These are phyloP conservation scores for Beauveria sp. DNA, from an alignment of 2,329 filamentous ascomycete genomes.

Conservation along the genomic window DNA sequence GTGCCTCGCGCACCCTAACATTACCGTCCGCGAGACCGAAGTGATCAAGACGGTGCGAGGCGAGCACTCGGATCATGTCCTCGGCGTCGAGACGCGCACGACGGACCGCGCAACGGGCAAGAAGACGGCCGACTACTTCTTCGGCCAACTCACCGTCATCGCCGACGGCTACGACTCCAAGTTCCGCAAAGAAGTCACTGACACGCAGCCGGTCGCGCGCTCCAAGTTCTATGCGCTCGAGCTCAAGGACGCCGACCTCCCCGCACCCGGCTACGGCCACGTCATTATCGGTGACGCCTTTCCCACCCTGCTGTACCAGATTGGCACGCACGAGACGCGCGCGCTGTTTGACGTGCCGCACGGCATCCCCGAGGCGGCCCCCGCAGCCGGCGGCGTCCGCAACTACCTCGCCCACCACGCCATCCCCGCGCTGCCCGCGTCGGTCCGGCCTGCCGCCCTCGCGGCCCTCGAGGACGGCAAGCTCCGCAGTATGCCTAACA, in stretches of 20 bases:
- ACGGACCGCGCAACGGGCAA: conserved; percentile 45
- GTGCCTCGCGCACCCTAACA: conserved; percentile 68
- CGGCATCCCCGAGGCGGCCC: conserved; percentile 63
- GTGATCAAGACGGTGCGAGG: conserved; percentile 68
- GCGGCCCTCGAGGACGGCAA: conserved; percentile 70
- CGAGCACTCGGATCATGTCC: conserved; percentile 59
- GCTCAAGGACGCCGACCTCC: conserved; percentile 77
- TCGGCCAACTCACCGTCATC: conserved; percentile 79
- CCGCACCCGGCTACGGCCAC: conserved; percentile 69
- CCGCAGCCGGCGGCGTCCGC: conserved; percentile 73
- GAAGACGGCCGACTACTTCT: conserved; percentile 67
- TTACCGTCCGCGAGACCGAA: conserved; percentile 86
- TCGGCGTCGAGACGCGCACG: conserved; percentile 75
- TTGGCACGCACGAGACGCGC: conserved; percentile 88
- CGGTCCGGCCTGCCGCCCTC: conserved; percentile 65
- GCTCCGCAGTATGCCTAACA: conserved; percentile 87
- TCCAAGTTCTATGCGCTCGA: conserved; percentile 94
- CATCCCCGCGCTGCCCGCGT: conserved; percentile 65
- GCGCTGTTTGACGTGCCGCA: conserved; percentile 83
- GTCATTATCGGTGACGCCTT: conserved; percentile 71
- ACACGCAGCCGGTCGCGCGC: conserved; percentile 58
- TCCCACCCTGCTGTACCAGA: conserved; percentile 91
- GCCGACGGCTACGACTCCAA: conserved; percentile 90
- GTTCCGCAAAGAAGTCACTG: conserved; percentile 75
- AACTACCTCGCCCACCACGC: conserved; percentile 75